Conservation (phyloP, 768 basidiomycete genomes). For the Floccularia luteovirens region DNA sequence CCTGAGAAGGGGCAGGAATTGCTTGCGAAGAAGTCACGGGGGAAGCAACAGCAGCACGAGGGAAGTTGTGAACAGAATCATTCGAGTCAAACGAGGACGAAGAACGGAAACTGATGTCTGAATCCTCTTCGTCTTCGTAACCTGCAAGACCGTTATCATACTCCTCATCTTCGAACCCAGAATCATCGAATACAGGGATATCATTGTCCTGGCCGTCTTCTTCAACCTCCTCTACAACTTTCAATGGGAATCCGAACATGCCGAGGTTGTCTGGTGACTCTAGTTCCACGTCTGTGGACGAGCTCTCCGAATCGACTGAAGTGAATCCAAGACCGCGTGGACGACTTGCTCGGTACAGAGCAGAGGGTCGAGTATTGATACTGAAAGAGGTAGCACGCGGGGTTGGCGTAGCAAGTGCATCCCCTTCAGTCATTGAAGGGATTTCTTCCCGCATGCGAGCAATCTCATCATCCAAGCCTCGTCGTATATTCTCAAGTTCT, state of each 20-base stretch:
- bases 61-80: constrained; percentile 45
- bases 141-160: constrained; percentile 49
- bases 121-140: constrained; percentile 67
- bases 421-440: neutral
- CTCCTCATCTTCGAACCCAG: constrained; percentile 27
- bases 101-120: constrained; percentile 37
- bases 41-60: constrained; percentile 9
- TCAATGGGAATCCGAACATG: constrained; percentile 39
- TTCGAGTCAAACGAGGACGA: constrained; percentile 50
- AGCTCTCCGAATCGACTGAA: constrained; percentile 61
- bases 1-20: constrained; percentile 16
- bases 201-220: constrained; percentile 14
- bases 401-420: neutral
- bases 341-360: neutral
- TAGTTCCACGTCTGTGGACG: constrained; percentile 63
- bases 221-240: constrained; percentile 51
- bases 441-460: neutral
- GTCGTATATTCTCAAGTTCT: neutral
- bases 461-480: neutral
- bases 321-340: constrained; percentile 44
- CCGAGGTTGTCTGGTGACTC: constrained; percentile 32
- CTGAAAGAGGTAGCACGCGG: neutral
- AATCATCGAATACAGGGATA: constrained; percentile 28
- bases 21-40: constrained; percentile 15
- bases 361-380: too few species aligned